Conservation (phyloP, 805 yeast species). For the Candida verbasci region DNA sequence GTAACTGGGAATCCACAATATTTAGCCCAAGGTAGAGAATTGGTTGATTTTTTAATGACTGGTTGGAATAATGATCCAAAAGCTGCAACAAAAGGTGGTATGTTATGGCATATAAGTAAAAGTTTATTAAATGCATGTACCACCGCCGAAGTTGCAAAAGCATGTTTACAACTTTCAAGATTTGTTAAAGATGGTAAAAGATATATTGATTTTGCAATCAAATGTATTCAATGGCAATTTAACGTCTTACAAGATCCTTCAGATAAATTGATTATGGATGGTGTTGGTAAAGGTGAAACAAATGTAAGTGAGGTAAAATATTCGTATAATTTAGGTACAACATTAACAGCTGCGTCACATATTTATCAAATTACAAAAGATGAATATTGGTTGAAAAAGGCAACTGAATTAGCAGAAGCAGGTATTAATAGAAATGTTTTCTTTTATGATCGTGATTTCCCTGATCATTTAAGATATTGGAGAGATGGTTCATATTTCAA, state of each 20-base stretch:
- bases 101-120: conserved; percentile 62
- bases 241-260: conserved; percentile 45
- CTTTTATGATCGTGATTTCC: conserved; percentile 62
- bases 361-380: conserved; percentile 50
- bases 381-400: conserved; percentile 44
- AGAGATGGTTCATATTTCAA: conserved; percentile 60
- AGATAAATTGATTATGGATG: conserved; percentile 59
- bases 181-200: conserved; percentile 41
- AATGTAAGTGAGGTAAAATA: conserved; percentile 50
- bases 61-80: conserved; percentile 51
- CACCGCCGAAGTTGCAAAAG: conserved; percentile 63
- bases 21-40: conserved; percentile 53
- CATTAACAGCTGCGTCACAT: conserved; percentile 50
- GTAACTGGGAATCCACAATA: conserved; percentile 54
- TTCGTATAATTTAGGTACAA: conserved; percentile 67
- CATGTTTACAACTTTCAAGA: conserved; percentile 52
- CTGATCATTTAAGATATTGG: conserved; percentile 53
- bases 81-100: conserved; percentile 51
- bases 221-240: conserved; percentile 57
- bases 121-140: conserved; percentile 62
- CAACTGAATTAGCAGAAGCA: conserved; percentile 52
- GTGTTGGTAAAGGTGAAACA: conserved; percentile 45
- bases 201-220: conserved; percentile 56
- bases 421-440: conserved; percentile 52
- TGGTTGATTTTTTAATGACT: conserved; percentile 58